Evolutionary conservation across 2,329 filamentous ascomycete genomes (phyloP).

Genomic region (Alternaria rosae): DNA sequence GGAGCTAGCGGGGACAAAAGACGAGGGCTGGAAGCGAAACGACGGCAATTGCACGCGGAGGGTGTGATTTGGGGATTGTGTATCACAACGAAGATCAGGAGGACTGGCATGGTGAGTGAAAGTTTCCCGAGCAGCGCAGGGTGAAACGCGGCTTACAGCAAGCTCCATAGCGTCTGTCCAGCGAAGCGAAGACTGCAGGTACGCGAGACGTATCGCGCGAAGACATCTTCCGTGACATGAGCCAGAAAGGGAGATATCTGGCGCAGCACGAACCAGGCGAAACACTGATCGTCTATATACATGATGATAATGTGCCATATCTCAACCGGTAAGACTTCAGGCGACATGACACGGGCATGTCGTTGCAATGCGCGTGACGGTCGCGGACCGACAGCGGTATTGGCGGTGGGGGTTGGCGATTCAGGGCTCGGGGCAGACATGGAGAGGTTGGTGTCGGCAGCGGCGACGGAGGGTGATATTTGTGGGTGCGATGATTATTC

Average conservation of each 20-base stretch:
- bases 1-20: constrained; percentile 24
- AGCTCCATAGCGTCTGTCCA: constrained; percentile 19
- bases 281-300: constrained; percentile 25
- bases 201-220: constrained; percentile 21
- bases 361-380: constrained; percentile 1
- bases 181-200: constrained; percentile 28
- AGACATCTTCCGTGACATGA: constrained; percentile 25
- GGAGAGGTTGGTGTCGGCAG: constrained; percentile 16
- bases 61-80: not conserved
- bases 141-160: constrained; percentile 24
- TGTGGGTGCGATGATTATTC: constrained; percentile 18
- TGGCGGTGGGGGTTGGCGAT: constrained; percentile 13
- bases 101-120: constrained; percentile 14
- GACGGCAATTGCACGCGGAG: constrained; percentile 11
- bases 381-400: constrained; percentile 19
- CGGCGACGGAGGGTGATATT: constrained; percentile 4
- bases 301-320: constrained; percentile 25
- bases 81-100: constrained; percentile 8
- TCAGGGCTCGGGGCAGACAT: constrained; percentile 12
- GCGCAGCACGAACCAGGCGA: constrained; percentile 31
- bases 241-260: constrained; percentile 21
- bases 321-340: constrained; percentile 22
- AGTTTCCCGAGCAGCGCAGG: constrained; percentile 4
- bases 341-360: constrained; percentile 13
- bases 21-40: constrained; percentile 27